Conservation (phyloP, 306 rosid species). For the Acacia crassicarpa region DNA sequence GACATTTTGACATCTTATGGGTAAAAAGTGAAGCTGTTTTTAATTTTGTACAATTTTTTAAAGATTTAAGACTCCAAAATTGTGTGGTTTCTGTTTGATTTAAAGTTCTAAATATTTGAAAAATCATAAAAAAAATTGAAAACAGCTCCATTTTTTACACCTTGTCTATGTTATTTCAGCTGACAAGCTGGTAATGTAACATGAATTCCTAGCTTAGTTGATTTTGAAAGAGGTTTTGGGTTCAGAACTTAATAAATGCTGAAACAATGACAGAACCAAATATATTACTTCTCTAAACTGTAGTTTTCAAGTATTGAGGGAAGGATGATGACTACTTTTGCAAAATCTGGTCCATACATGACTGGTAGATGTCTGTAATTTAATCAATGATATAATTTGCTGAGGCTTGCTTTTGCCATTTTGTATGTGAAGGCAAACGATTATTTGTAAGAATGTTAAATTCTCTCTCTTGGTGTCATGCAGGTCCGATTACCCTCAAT, state of each 20-base stretch:
- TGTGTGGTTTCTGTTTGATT: too few species aligned
- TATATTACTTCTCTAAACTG: neutral
- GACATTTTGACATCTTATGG: too few species aligned
- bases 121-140: too few species aligned
- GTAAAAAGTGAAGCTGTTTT: too few species aligned
- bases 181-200: constrained; percentile 4
- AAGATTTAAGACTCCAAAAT: too few species aligned
- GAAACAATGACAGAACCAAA: neutral
- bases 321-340: neutral
- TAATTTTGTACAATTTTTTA: too few species aligned
- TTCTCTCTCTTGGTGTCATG: constrained; percentile 28
- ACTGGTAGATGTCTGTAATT: neutral
- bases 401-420: constrained; percentile 23
- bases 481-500: constrained; percentile 92
- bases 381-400: neutral
- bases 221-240: neutral
- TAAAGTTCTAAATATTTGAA: too few species aligned
- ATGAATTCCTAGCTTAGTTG: constrained; percentile 1
- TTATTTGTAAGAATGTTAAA: constrained; percentile 18
- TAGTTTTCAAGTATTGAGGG: neutral
- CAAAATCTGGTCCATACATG: constrained; percentile 1
- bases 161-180: neutral
- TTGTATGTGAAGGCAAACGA: constrained; percentile 10
- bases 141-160: neutral
- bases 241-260: constrained; percentile 12